Evolutionary conservation across 306 rosid genomes (phyloP).

Genomic region (Hippophae tibetana): DNA sequence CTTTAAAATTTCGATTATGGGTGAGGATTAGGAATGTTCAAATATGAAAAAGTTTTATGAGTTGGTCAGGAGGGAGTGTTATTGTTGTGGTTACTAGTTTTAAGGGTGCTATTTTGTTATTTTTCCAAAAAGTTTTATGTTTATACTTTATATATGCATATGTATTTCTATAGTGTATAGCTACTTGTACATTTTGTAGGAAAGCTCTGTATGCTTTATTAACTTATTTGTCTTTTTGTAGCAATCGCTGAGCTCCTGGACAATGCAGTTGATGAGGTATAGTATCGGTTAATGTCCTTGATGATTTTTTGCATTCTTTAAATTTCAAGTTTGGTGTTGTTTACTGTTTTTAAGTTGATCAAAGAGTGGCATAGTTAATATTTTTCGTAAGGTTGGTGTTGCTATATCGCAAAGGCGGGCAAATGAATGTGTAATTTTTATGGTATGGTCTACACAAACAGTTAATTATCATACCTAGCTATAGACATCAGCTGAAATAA

Average conservation of each 20-base stretch:
- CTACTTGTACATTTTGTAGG: neutral
- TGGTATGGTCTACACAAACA: no score
- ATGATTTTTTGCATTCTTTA: slow-evolving; percentile 11
- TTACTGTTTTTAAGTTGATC: neutral
- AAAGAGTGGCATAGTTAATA: neutral
- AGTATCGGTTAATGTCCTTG: slow-evolving; percentile 1
- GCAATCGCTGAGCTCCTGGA: slow-evolving; percentile 97
- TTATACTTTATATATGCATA: neutral
- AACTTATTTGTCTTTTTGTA: slow-evolving; percentile 21
- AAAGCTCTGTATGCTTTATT: neutral
- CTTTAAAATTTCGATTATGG: no score
- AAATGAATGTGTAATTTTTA: no score
- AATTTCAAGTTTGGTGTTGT: neutral
- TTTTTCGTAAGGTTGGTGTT: neutral
- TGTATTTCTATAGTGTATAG: neutral
- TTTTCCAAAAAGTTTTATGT: no score
- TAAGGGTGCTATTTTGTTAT: no score
- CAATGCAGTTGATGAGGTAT: slow-evolving; percentile 93
- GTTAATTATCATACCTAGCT: no score
- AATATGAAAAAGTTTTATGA: no score
- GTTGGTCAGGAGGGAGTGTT: no score
- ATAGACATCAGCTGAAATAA: no score
- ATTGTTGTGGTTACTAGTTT: no score
- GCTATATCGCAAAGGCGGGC: neutral
- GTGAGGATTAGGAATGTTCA: no score